These are phyloP conservation scores for Geoglossum cookeanum DNA, from an alignment of 2,329 filamentous ascomycete species.

Conservation along the genomic window DNA sequence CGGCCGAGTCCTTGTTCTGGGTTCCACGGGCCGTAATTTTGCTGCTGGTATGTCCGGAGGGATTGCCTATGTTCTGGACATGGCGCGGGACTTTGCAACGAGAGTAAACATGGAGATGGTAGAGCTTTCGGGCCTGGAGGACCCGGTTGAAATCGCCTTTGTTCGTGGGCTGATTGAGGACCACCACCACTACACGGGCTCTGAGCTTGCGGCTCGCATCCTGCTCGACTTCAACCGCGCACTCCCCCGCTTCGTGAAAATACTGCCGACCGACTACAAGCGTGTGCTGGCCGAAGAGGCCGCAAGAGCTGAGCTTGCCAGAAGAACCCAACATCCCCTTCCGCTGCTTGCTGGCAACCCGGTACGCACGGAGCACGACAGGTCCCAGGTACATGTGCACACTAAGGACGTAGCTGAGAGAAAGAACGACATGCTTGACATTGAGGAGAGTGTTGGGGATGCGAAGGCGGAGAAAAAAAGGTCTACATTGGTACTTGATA, in stretches of 20 bases:
- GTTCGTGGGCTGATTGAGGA: constrained; percentile 85
- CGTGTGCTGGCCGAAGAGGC: constrained; percentile 74
- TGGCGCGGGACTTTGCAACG: constrained; percentile 70
- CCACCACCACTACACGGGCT: constrained; percentile 94
- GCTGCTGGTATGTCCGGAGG: constrained; percentile 97
- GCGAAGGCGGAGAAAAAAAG: constrained; percentile 75
- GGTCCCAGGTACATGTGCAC: constrained; percentile 33
- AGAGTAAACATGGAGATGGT: constrained; percentile 99
- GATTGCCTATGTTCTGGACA: constrained; percentile 86
- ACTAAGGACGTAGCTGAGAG: constrained; percentile 46
- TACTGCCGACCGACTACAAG: constrained; percentile 91
- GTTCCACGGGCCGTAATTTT: constrained; percentile 86
- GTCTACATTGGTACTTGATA: constrained; percentile 81
- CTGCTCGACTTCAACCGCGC: constrained; percentile 90
- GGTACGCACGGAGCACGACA: constrained; percentile 32
- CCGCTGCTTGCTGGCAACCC: constrained; percentile 53
- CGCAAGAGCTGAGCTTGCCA: constrained; percentile 65
- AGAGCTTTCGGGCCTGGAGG: constrained; percentile 65
- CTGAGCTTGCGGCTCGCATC: constrained; percentile 80
- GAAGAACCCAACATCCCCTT: constrained; percentile 66
- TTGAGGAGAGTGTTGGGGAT: constrained; percentile 81
- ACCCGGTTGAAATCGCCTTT: constrained; percentile 75
- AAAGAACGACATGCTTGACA: constrained; percentile 58
- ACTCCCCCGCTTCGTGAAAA: constrained; percentile 78
- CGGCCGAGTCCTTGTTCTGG: constrained; percentile 72